Base-by-base conservation (phyloP, 129 eudicot genomes). In the Oenanthe sinensis region DNA sequence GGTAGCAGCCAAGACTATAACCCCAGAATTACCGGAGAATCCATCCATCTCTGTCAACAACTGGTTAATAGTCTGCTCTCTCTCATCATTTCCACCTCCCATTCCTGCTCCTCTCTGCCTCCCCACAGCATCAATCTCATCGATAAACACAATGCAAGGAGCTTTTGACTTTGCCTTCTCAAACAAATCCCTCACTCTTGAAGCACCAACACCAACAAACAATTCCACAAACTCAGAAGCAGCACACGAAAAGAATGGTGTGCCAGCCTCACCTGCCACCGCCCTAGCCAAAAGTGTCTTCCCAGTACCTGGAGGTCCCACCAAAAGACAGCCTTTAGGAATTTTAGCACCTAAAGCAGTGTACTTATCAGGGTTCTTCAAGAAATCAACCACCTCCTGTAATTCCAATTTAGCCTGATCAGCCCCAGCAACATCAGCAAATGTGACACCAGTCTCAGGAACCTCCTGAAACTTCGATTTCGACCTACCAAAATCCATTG, bases 41-140 rank as follows among this genome's bases (percentile, higher is more conserved):
- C 98, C 97, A 81, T 94, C 98, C 98, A 94, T 94, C 84, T 94
- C 98, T 16, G 97, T 94, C 93, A 94, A 85, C 79, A 94, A 84
- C 92, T 91, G 98, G 83, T 94, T 94, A 79, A 91, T 91, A 20
- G 98, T 94, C 82, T 94, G 98, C 60, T 94, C 98, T 79, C 98
- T 85, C 85, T 94, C 98, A 84, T 94, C 98, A 86, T 94, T 94
- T 43, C 98, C 98, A 80, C 98, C 98, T 16, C 97, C 98, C 24
- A 94, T 50, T n/a, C 98, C 97, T 0, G 97, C 97, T 16, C 98
- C 98, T 83, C 98, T 83, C 81, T 94, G 97, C 87, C 98, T 87
- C 60, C 98, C 98, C 19, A 94, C 98, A 4, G 98, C 98, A 82
- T 91, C 97, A 84, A 94, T 91, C 82, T 94, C 98, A 78, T 94